Evolutionary conservation across 345 rosid genomes (phyloP).

Genomic region (Noccaea bulbosa): DNA sequence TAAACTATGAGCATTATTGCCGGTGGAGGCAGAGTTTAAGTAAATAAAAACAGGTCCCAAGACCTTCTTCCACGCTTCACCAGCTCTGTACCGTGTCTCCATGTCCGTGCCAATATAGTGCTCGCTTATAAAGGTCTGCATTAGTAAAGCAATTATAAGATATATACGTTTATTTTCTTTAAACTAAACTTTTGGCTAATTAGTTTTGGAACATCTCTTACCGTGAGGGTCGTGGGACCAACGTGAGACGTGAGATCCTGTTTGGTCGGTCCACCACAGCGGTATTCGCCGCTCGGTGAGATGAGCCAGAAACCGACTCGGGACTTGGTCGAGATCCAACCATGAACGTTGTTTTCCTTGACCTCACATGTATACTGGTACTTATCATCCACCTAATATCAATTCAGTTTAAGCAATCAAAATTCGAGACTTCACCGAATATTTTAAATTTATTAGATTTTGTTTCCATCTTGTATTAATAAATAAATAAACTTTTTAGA

Average conservation of each 20-base stretch:
- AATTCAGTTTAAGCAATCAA: not conserved
- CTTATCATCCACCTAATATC: constrained; percentile 88
- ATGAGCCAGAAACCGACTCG: constrained; percentile 87
- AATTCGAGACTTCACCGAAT: not conserved
- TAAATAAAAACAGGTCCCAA: constrained; percentile 78
- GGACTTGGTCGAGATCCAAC: constrained; percentile 70
- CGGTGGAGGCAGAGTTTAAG: constrained; percentile 57
- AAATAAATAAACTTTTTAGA: not conserved
- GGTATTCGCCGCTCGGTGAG: constrained; percentile 72
- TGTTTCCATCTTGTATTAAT: not conserved
- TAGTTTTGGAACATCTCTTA: constrained; percentile 37
- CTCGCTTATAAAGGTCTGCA: constrained; percentile 79
- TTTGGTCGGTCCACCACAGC: constrained; percentile 72
- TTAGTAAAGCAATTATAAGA: constrained; percentile 1
- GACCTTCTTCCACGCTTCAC: constrained; percentile 85
- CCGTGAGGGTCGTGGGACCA: constrained; percentile 69
- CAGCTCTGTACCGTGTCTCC: constrained; percentile 52
- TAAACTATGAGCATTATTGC: not conserved
- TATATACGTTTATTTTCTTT: not conserved
- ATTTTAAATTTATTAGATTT: not conserved
- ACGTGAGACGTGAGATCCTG: constrained; percentile 93
- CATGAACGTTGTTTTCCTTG: constrained; percentile 71
- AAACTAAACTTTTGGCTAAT: not conserved
- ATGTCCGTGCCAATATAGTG: constrained; percentile 78
- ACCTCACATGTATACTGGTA: constrained; percentile 71